A percentile compares a stretch with the other conserved stretches of the same genome.
Evolutionary conservation across 257 asterid species (phyloP).

Genomic region (Gynochthodes officinalis): DNA sequence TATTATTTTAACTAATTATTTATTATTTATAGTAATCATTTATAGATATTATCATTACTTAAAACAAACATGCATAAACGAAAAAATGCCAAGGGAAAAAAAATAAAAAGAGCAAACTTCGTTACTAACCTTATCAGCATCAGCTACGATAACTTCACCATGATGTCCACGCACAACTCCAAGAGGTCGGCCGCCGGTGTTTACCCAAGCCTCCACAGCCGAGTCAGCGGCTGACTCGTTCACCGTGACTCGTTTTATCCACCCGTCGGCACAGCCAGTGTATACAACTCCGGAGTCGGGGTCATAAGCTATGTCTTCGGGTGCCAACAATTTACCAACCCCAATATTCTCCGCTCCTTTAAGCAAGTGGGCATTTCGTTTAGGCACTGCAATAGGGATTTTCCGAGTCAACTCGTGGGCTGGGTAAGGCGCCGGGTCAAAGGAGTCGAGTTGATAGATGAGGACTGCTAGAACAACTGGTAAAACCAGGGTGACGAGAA

Average conservation of each 20-base stretch:
- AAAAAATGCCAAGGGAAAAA: too few relatives aligned
- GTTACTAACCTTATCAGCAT: constrained; percentile 52
- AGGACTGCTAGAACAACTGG: constrained; percentile 49
- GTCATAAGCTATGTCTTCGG: constrained; percentile 80
- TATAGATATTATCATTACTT: too few relatives aligned
- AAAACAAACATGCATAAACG: too few relatives aligned
- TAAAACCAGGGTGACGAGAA: constrained; percentile 21
- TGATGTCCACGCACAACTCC: constrained; percentile 58
- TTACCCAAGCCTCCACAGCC: constrained; percentile 67
- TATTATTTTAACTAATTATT: too few relatives aligned
- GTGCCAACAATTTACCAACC: constrained; percentile 43
- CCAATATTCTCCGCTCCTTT: constrained; percentile 63
- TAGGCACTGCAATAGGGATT: constrained; percentile 29
- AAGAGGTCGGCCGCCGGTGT: constrained; percentile 91
- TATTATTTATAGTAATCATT: too few relatives aligned
- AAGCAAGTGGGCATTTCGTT: constrained; percentile 46
- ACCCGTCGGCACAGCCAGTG: constrained; percentile 80
- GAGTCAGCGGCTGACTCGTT: constrained; percentile 46
- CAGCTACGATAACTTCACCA: constrained; percentile 74
- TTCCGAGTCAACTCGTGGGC: constrained; percentile 30
- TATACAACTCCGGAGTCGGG: constrained; percentile 47
- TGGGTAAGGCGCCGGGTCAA: constrained; percentile 61
- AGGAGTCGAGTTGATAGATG: constrained; percentile 56
- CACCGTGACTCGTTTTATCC: constrained; percentile 54
- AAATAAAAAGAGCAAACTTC: background rate